A percentile compares a stretch with the other conserved stretches of the same genome.
Evolutionary conservation across 2,329 filamentous ascomycete species (phyloP).

Genomic region (Colletotrichum sp.): DNA sequence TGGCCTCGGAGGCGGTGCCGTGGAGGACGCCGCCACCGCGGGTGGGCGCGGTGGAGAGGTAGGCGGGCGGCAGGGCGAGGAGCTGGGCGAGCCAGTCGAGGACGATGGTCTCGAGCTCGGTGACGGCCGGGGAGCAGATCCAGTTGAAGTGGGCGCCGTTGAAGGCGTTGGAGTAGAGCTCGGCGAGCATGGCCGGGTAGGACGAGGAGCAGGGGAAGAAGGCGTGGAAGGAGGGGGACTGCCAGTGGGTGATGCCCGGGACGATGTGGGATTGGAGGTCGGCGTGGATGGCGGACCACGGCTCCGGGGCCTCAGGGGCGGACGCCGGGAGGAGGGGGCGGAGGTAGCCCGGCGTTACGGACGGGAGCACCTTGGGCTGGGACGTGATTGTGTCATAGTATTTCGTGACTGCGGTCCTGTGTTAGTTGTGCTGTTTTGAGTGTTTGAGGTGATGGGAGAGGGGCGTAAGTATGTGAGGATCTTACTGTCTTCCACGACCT

Average conservation of each 20-base stretch:
- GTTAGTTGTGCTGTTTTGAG: neutral
- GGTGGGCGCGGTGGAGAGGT: conserved; percentile 72
- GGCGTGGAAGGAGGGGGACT: conserved; percentile 93
- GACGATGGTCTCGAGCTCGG: conserved; percentile 91
- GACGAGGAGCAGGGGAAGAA: conserved; percentile 88
- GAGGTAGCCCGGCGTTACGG: conserved; percentile 85
- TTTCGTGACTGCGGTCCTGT: conserved; percentile 65
- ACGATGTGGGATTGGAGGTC: conserved; percentile 89
- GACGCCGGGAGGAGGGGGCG: conserved; percentile 74
- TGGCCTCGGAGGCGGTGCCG: conserved; percentile 85
- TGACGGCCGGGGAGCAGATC: conserved; percentile 91
- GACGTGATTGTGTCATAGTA: conserved; percentile 81
- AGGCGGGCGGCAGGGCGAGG: conserved; percentile 75
- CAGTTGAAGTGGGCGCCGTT: conserved; percentile 95
- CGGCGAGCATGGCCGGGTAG: conserved; percentile 86
- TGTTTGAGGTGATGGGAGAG: neutral
- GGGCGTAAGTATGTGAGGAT: conserved; percentile 17
- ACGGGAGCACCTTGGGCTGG: conserved; percentile 72
- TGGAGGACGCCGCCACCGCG: conserved; percentile 91
- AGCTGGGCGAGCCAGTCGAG: conserved; percentile 89
- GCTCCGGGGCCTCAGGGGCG: conserved; percentile 70
- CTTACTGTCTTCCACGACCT: conserved; percentile 83
- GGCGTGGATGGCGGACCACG: conserved; percentile 79
- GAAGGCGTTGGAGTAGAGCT: conserved; percentile 90
- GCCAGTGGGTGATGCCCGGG: conserved; percentile 93